Evolutionary conservation across 371 early-diverging fungal genomes (phyloP).

Genomic region (Circinella minor): DNA sequence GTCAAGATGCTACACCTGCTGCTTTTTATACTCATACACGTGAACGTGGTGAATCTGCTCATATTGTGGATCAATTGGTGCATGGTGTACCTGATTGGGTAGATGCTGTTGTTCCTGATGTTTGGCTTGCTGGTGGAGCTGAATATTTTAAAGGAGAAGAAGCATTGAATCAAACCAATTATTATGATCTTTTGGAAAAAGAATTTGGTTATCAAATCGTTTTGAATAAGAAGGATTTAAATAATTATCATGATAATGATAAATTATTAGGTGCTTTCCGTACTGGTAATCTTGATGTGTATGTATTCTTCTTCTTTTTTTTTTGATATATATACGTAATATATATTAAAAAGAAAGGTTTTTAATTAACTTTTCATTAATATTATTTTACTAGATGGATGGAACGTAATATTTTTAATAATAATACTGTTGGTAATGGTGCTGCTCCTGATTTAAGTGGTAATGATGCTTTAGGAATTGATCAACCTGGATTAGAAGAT

Average conservation of each 20-base stretch:
- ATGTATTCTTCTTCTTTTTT: conserved; percentile 15
- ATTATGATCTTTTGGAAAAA: conserved; percentile 50
- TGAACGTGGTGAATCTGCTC: conserved; percentile 48
- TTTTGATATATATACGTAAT: neutral
- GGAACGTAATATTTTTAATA: conserved; percentile 68
- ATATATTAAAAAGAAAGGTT: too few relatives aligned
- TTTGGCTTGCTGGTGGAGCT: conserved; percentile 72
- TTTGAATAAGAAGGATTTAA: conserved; percentile 53
- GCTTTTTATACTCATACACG: conserved; percentile 72
- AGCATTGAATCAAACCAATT: conserved; percentile 60
- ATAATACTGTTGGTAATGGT: conserved; percentile 54
- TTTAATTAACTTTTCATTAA: too few relatives aligned
- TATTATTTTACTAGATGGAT: too few relatives aligned
- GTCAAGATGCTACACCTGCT: conserved; percentile 75
- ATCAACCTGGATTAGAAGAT: conserved; percentile 72
- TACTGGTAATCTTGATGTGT: conserved; percentile 62
- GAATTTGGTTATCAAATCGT: conserved; percentile 66
- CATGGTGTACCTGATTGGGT: conserved; percentile 56
- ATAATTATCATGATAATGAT: conserved; percentile 53
- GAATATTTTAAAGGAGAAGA: conserved; percentile 58
- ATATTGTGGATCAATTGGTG: conserved; percentile 70
- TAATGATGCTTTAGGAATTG: conserved; percentile 49
- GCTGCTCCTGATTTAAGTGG: conserved; percentile 57
- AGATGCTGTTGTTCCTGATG: conserved; percentile 62
- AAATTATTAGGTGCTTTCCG: conserved; percentile 77